Base-by-base conservation (phyloP, 345 rosid species). In the Hirschfeldia incana region DNA sequence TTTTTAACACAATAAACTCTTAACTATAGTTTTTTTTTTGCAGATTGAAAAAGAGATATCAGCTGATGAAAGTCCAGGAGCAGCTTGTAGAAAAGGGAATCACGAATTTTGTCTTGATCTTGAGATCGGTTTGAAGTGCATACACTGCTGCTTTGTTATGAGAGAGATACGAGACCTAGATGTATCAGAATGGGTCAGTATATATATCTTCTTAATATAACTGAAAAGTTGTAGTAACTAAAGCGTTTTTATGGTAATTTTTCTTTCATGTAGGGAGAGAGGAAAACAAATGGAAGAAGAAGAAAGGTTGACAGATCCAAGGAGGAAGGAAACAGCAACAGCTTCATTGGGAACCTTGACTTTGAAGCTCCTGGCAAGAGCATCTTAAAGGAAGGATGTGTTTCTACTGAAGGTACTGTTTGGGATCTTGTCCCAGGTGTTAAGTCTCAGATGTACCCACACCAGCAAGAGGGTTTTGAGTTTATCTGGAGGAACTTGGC, bases 381-480 rank as follows among this genome's bases (percentile, higher is more conserved):
- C 81, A 60, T 39, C 17, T 59, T 32, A 34, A 58, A 5, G 77
- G 72, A 4, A 6, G 74, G 46, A 4, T 9, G 51, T 76, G 81
- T 62, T 36, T 10, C 65, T 3, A 67, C 65, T 57, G 71, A 65
- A 58, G 93, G 89, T 49, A 88, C 92, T 0, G 94, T 92, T 36
- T 92, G 92, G 97, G 86, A 86, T 70, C 74, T 85, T 72, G 83
- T 93, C 44, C 97, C 97, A 61, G 88, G 88, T n/a, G 65, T 80
- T 1, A 77, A 69, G 16, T 82, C 74, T 66, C 83, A 73, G 57
- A 39, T 93, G 89, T 89, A 87, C 61, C 85, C 80, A 3, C 98
- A 93, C 80, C 98, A 91, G 73, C 83, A 78, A 33, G 94, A 91
- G 3, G 98, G 97, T 1, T 89, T 93, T 55, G 92, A 89, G 79